These are phyloP conservation scores for Cutaneotrichosporon sp. DNA, from an alignment of 1,284 basidiomycete genomes.

Conservation along the genomic window DNA sequence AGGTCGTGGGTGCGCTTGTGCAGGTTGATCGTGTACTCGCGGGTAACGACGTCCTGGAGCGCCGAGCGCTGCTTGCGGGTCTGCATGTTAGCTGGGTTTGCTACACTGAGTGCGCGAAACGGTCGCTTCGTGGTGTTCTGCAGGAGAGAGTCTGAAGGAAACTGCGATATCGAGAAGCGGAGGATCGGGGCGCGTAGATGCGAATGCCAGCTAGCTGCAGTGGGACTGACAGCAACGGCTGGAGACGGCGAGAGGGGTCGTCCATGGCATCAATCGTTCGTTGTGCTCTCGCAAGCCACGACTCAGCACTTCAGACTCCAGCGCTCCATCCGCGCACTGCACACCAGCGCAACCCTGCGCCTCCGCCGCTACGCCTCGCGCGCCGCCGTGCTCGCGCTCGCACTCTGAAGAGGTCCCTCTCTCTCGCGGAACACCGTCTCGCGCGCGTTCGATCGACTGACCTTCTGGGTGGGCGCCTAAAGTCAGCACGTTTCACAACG, in stretches of 20 bases:
- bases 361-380: not conserved
- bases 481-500: constrained; percentile 9
- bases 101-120: no score
- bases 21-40: constrained; percentile 93
- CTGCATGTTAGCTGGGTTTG: constrained; percentile 45
- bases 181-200: not conserved
- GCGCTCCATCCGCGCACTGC: no score
- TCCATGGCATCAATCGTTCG: no score
- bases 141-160: not conserved
- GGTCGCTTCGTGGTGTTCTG: not conserved
- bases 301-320: no score
- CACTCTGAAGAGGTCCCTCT: not conserved
- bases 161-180: not conserved
- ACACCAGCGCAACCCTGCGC: no score
- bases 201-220: not conserved
- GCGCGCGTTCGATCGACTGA: constrained; percentile 12
- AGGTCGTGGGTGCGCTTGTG: constrained; percentile 88
- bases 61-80: constrained; percentile 83
- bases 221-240: no score
- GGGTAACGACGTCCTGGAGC: constrained; percentile 90
- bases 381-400: not conserved
- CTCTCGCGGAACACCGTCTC: not conserved
- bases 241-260: no score
- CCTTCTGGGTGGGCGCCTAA: constrained; percentile 23
- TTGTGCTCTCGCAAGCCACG: no score